Conservation (phyloP, 345 rosid genomes). For the Lepidium africanum region DNA sequence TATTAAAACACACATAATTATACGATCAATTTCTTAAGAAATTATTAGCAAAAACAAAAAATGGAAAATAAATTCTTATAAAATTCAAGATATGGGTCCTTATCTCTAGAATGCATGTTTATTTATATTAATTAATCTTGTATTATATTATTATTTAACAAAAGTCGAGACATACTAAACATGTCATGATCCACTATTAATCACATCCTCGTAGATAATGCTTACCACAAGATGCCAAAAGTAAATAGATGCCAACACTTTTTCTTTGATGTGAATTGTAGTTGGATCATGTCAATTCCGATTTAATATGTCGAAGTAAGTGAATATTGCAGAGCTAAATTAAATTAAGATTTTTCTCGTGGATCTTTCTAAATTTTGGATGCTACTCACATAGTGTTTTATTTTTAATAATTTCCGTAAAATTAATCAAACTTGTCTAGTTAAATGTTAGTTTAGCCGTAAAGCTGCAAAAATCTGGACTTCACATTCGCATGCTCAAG, state of each 20-base stretch:
- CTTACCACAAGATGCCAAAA: slow-evolving; percentile 16
- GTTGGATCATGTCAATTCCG: slow-evolving; percentile 16
- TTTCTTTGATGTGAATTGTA: background rate
- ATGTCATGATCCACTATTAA: slow-evolving; percentile 23
- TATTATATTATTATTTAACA: background rate
- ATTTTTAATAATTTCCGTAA: background rate
- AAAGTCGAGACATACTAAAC: slow-evolving; percentile 3
- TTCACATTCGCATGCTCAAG: slow-evolving; percentile 11
- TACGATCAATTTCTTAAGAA: too few relatives aligned
- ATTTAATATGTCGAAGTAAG: background rate
- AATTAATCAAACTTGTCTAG: background rate
- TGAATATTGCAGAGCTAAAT: background rate
- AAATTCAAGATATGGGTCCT: background rate
- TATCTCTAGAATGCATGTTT: background rate
- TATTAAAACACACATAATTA: too few relatives aligned
- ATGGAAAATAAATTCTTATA: background rate
- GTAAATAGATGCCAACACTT: background rate
- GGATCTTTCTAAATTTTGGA: background rate
- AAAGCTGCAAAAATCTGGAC: slow-evolving; percentile 10
- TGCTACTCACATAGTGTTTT: background rate
- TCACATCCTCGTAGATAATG: slow-evolving; percentile 17
- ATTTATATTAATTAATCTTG: background rate
- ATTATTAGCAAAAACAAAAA: too few relatives aligned
- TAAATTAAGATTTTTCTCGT: background rate
- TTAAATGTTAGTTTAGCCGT: background rate